Base-by-base conservation (phyloP, 1,139 yeast genomes). In the Dujonia santamariae region DNA sequence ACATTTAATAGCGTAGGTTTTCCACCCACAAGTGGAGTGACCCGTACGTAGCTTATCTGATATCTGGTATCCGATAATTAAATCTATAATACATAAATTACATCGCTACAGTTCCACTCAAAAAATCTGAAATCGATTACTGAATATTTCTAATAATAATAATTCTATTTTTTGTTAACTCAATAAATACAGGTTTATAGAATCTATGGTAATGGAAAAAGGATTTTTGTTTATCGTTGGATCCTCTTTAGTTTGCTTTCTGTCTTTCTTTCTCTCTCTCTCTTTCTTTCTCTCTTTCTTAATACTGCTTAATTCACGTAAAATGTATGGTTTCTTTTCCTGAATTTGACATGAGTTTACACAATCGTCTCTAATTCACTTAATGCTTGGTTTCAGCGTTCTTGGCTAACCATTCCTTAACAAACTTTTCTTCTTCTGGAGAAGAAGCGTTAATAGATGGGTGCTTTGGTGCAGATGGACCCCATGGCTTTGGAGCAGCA, bases 401-500 rank as follows among this genome's bases (percentile, higher is more conserved):
- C 51, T 66, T 66, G 39, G 67, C 59, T 46, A 66, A 64, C 54
- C 58, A 66, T 38, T 63, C 70, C 50, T 61, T 56, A 40, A 66
- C 63, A 68, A 83, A 90, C 63, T 82, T 81, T 62, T 85, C 96
- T 69, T 90, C 97, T 51, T 87, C 97, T 49, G 88, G 78, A 39
- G 88, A 76, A 39, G 79, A 62, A 44, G 96, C 95, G 47, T 78
- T 75, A 61, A 87, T 75, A 38, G 82, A 69, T 42, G 92, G 87
- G 50, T 70, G 70, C 42, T 69, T 64, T 44, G 82, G 76, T 44
- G 77, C 72, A 44, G 76, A 61, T 14, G 77, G 59, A 24, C 74
- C 71, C 78, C 86, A 82, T 53, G 92, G 92, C 63, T 83, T 82
- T 58, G 92, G 92, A 30, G 67, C 54, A 43, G 69, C 78, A 38